Conservation (phyloP, 176 grass and related monocot genomes). For the Avena sativa region DNA sequence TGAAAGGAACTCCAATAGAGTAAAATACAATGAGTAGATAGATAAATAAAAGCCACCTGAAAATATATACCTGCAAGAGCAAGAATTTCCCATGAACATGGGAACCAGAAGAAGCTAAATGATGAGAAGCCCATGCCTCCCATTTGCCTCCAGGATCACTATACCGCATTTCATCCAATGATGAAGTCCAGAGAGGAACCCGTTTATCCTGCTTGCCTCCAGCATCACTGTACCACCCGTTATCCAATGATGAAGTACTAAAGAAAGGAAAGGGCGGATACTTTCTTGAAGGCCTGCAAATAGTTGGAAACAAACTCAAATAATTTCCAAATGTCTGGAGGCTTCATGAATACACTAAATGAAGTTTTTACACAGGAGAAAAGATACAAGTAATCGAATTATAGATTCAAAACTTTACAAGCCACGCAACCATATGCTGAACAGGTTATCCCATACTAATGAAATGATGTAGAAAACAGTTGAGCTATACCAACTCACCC, state of each 20-base stretch:
- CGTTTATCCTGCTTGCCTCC: constrained; percentile 71
- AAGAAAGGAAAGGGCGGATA: constrained; percentile 64
- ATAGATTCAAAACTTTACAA: neutral
- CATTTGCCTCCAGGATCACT: constrained; percentile 56
- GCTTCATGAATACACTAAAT: neutral
- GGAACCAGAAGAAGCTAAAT: constrained; percentile 78
- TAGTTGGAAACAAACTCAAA: neutral
- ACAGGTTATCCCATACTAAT: neutral
- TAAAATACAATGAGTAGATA: neutral
- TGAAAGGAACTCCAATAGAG: neutral
- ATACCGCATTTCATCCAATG: constrained; percentile 59
- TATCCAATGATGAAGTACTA: constrained; percentile 40
- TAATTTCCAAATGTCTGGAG: neutral
- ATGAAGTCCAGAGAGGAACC: constrained; percentile 34
- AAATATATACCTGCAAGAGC: constrained; percentile 73
- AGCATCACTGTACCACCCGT: constrained; percentile 40
- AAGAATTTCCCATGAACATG: constrained; percentile 81
- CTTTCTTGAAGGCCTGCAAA: too few relatives aligned
- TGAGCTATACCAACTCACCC: constrained; percentile 56
- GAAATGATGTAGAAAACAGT: neutral
- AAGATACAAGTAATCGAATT: neutral
- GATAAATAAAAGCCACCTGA: constrained; percentile 22
- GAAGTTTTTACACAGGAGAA: neutral
- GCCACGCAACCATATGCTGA: neutral
- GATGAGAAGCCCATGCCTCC: constrained; percentile 81